Evolutionary conservation across 805 yeast species (phyloP), one percentile per base, ranked within the genome.

Genomic region (Cyberlindnera subsufficiens): DNA sequence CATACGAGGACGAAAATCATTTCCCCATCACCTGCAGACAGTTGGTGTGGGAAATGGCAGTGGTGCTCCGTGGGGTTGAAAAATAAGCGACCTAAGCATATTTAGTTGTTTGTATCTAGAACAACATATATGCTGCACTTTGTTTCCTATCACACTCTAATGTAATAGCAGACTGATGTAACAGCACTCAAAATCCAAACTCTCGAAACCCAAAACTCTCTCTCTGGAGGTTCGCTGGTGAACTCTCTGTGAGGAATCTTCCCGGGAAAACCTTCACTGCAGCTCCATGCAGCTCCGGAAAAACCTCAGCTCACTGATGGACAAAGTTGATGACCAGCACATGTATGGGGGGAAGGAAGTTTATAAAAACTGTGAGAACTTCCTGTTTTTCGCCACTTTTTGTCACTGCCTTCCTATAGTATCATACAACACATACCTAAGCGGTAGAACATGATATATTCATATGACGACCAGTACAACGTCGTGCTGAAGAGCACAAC

Each of bases 391-490:
- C 19, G 19, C 25, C 16, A 25, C 19, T 18, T 18, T 6, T 25
- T 19, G 27, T 20, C 17, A 13, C 15, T 17, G 10, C 9, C 8
- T 34, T 34, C 18, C 19, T 17, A 46, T 17, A 6, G 17, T 5
- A 31, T 15, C 33, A 6, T 31, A 15, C 33, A 16, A 31, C 17
- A 31, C 15, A 15, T 22, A 5, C 27, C 27, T 22, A 9, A n/a
- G 14, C 4, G 11, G 6, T 22, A 31, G 33, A 32, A 17, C n/a
- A 52, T 46, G 54, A n/a, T 22, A n/a, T 50, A 50, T 32, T 45
- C 59, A 3, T 50, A 41, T 42, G 61, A 56, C 47, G 61, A 56
- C 45, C 57, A 51, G 29, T 50, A 54, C 40, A 49, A 53, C 39
- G 39, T 49, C 19, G 41, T 52, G 11, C 37, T 53, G 6, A 47